Percentiles rank a stretch among this genome's conserved stretches.
phyloP scores from a whole-genome alignment of 2,329 filamentous ascomycete genomes.

The Ceratocystis diversiconidia region DNA sequence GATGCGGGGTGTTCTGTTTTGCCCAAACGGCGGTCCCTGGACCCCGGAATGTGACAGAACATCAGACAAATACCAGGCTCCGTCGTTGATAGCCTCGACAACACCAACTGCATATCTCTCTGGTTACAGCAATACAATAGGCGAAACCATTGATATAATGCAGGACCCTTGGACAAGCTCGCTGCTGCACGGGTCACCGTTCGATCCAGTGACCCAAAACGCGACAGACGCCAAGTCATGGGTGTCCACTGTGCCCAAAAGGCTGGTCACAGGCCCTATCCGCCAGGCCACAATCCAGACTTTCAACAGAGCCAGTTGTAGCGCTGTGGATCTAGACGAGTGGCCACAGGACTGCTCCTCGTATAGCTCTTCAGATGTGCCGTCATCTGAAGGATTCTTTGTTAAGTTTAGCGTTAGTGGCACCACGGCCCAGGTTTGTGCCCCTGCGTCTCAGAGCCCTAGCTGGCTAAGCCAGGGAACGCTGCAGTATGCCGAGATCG shows the following conservation, averaged over 20 bases:
- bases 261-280: constrained; percentile 10
- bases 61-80: constrained; percentile 7
- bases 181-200: constrained; percentile 7
- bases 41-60: constrained; percentile 9
- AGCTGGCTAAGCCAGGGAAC: constrained; percentile 10
- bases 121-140: constrained; percentile 12
- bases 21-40: constrained; percentile 13
- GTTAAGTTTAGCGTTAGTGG: neutral
- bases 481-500: constrained; percentile 5
- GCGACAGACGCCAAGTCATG: constrained; percentile 12
- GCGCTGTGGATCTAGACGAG: neutral
- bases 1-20: constrained; percentile 12
- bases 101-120: constrained; percentile 16
- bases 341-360: constrained; percentile 12
- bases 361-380: constrained; percentile 11
- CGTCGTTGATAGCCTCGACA: constrained; percentile 14
- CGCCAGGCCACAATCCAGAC: constrained; percentile 17
- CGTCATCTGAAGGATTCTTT: constrained; percentile 10
- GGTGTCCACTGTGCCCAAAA: constrained; percentile 13
- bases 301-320: neutral
- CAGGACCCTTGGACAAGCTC: constrained; percentile 9
- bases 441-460: constrained; percentile 1
- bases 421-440: constrained; percentile 10
- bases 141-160: constrained; percentile 3
- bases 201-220: constrained; percentile 12